Evolutionary conservation across 2,329 filamentous ascomycete genomes (phyloP).

Genomic region (Verticillium longisporum): DNA sequence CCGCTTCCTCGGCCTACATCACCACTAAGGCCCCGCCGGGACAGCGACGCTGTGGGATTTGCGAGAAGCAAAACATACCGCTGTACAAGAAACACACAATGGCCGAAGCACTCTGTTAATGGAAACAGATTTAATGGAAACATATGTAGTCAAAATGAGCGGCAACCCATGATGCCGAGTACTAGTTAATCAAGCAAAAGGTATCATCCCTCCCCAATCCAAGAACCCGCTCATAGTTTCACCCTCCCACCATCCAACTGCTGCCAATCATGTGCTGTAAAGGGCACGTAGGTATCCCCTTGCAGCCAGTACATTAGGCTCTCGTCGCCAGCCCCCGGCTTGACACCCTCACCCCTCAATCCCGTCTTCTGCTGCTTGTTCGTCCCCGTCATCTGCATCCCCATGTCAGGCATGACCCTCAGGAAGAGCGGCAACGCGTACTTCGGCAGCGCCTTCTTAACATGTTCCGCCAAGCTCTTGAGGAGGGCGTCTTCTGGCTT

Average conservation of each 20-base stretch:
- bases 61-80: too few relatives aligned
- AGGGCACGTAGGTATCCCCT: conserved; percentile 59
- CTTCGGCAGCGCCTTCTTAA: conserved; percentile 51
- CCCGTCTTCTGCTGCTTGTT: conserved; percentile 82
- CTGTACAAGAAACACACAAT: too few relatives aligned
- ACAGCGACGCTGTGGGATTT: too few relatives aligned
- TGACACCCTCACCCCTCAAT: conserved; percentile 66
- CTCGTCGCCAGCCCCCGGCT: conserved; percentile 46
- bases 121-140: too few relatives aligned
- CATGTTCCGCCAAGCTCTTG: conserved; percentile 55
- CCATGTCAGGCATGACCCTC: conserved; percentile 51
- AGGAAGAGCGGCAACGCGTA: conserved; percentile 77
- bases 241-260: conserved; percentile 59
- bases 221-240: conserved; percentile 47
- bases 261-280: conserved; percentile 62
- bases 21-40: too few relatives aligned
- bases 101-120: too few relatives aligned
- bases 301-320: conserved; percentile 59
- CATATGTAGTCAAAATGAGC: too few relatives aligned
- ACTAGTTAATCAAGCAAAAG: neutral
- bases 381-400: conserved; percentile 67
- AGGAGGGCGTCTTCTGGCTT: conserved; percentile 38
- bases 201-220: neutral
- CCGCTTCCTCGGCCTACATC: too few relatives aligned
- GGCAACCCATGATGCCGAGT: neutral